Conservation (phyloP, 352 stramenopile genomes). For the Phytophthora sp. region DNA sequence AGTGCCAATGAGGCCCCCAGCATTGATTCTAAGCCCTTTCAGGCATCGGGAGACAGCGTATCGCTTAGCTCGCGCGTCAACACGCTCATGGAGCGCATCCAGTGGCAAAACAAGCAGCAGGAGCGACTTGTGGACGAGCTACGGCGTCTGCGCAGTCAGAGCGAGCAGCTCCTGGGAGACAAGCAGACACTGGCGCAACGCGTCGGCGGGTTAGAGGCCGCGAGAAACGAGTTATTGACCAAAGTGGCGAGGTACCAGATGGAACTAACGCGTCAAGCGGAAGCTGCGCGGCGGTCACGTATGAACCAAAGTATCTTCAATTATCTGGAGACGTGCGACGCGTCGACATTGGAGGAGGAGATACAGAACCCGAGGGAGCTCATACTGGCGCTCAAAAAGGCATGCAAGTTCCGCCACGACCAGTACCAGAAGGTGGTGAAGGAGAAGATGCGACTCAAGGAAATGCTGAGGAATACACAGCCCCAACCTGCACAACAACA, state of each 20-base stretch:
- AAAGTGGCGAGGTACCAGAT: slow-evolving; percentile 84
- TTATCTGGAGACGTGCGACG: slow-evolving; percentile 76
- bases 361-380: slow-evolving; percentile 80
- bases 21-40: not conserved
- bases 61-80: slow-evolving; percentile 61
- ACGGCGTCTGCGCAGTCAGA: slow-evolving; percentile 64
- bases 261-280: slow-evolving; percentile 67
- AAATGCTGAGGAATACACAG: slow-evolving; percentile 59
- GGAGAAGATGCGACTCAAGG: slow-evolving; percentile 75
- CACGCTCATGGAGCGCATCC: slow-evolving; percentile 69
- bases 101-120: slow-evolving; percentile 84
- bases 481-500: slow-evolving; percentile 22
- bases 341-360: slow-evolving; percentile 71
- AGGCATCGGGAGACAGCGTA: slow-evolving; percentile 34
- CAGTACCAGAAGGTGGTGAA: slow-evolving; percentile 87
- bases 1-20: not conserved
- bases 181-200: slow-evolving; percentile 70
- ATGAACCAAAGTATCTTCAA: slow-evolving; percentile 82
- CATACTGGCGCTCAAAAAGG: slow-evolving; percentile 82
- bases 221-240: slow-evolving; percentile 62
- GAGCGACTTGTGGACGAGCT: slow-evolving; percentile 63
- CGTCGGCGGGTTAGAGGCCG: slow-evolving; percentile 47
- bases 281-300: slow-evolving; percentile 47
- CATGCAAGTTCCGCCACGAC: slow-evolving; percentile 80
- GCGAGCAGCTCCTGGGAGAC: slow-evolving; percentile 64